Evolutionary conservation across 2,329 filamentous ascomycete species (phyloP), one percentile per base, ranked within the genome.

Genomic region (Macrophomina tecta): DNA sequence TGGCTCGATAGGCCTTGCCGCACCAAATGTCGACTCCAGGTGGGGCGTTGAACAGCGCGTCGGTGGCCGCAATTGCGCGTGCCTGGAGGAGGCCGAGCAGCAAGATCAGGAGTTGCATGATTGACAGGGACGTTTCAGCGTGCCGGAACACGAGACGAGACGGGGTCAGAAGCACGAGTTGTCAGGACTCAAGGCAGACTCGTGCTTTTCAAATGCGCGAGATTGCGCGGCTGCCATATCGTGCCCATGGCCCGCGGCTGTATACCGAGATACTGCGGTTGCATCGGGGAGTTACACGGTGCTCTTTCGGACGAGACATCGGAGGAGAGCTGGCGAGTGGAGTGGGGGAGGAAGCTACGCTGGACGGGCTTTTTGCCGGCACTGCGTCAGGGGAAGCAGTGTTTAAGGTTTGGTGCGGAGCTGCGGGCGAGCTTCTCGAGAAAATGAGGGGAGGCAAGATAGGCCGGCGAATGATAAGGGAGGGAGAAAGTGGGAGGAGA

Each of bases 21-120:
- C 83, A 83, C 82, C 81, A 83, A 40, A 81, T 77, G 58, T 82
- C 78, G 12, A 83, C 80, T 5, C 81, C 80, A 45, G 78, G 71
- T n/a, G 78, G 77, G 55, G 78, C 77, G 52, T 78, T 78, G 68
- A 80, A 77, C 12, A 53, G 49, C 12, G 62, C 62, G 32, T 65
- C 48, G 3, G 62, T 49, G 36, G 60, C 48, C 30, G 18, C 9
- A 30, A 23, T 11, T 51, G 48, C 23, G 9, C 7, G 48, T 30
- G 23, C 18, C 18, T 52, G 49, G 11, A 34, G 9, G 28, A 52
- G 12, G 12, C 49, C 28, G 12, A 52, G 49, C 8, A 52, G 49
- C 12, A 52, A 9, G 48, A 23, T 23, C 12, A 30, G 18, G 48
- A 30, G 12, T n/a, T 28, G 30, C 49, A 52, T 52, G 49, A 52